Percentiles rank a stretch among this genome's conserved stretches.
Conservation (phyloP, 306 rosid genomes). For the Cucumis melo region DNA sequence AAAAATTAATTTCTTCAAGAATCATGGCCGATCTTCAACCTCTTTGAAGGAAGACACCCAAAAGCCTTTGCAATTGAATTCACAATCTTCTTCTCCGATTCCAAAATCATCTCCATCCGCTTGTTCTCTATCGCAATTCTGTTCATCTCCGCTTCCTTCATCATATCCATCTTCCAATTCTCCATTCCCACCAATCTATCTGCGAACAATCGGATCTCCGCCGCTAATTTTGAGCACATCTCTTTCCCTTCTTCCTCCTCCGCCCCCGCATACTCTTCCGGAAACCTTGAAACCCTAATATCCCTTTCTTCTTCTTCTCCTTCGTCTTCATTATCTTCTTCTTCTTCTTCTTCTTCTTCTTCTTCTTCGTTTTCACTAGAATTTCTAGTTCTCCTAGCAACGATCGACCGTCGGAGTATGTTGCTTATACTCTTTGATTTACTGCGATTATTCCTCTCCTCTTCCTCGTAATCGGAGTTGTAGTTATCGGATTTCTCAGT, state of each 20-base stretch:
- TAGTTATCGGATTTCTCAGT: neutral
- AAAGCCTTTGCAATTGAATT: slow-evolving; percentile 64
- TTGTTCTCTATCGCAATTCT: slow-evolving; percentile 81
- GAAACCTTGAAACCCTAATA: slow-evolving; percentile 8
- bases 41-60: slow-evolving; percentile 31
- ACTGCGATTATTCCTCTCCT: slow-evolving; percentile 3
- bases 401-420: slow-evolving; percentile 22
- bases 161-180: slow-evolving; percentile 64
- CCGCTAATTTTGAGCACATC: slow-evolving; percentile 29
- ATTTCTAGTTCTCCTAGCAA: neutral
- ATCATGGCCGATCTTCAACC: slow-evolving; percentile 15
- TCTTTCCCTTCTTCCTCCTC: slow-evolving; percentile 7
- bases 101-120: slow-evolving; percentile 47
- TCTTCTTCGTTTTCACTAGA: neutral
- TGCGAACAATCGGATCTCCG: slow-evolving; percentile 48
- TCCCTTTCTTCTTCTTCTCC: slow-evolving; percentile 4
- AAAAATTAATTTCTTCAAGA: neutral
- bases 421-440: slow-evolving; percentile 33
- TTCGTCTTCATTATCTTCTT: neutral
- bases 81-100: slow-evolving; percentile 46
- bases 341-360: neutral
- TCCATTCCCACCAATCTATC: slow-evolving; percentile 51
- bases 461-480: neutral
- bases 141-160: slow-evolving; percentile 59
- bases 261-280: neutral